phyloP scores from a whole-genome alignment of 306 rosid species.

The Abrus precatorius region DNA sequence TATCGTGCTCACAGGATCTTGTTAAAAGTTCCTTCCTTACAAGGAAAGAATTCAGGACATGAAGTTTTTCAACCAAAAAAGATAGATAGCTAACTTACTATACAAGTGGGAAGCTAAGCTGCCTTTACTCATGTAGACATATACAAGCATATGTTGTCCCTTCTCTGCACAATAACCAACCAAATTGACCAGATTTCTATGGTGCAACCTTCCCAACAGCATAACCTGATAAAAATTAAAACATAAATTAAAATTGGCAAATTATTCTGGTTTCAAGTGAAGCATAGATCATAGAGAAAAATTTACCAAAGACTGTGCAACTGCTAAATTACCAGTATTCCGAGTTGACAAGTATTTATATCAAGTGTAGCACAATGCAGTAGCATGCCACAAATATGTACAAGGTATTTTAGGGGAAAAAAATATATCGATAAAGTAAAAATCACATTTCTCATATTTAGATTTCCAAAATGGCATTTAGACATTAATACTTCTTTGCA shows the following conservation, averaged over 20 bases:
- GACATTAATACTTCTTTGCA: neutral
- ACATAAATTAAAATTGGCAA: slow-evolving; percentile 33
- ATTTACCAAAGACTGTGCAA: neutral
- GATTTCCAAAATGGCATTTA: neutral
- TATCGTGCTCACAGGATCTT: slow-evolving; percentile 5
- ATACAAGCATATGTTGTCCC: slow-evolving; percentile 89
- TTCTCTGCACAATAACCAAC: slow-evolving; percentile 94
- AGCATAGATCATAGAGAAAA: slow-evolving; percentile 35
- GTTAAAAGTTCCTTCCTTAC: neutral
- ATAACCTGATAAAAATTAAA: slow-evolving; percentile 71
- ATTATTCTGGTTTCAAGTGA: neutral
- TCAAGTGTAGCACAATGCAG: slow-evolving; percentile 24
- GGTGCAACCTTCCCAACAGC: slow-evolving; percentile 96
- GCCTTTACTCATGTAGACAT: slow-evolving; percentile 95
- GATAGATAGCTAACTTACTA: slow-evolving; percentile 62
- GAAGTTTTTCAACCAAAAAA: neutral
- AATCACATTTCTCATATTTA: neutral
- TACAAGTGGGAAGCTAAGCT: slow-evolving; percentile 95
- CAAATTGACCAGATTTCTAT: slow-evolving; percentile 93
- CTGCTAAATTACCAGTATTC: neutral
- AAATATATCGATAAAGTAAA: neutral
- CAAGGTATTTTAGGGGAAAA: neutral
- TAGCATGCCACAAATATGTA: slow-evolving; percentile 1
- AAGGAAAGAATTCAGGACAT: slow-evolving; percentile 32
- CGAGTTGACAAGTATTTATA: slow-evolving; percentile 14